A percentile compares a stretch with the other conserved stretches of the same genome.
Conservation (phyloP, 371 early-diverging fungal genomes). For the Mucor sp. region DNA sequence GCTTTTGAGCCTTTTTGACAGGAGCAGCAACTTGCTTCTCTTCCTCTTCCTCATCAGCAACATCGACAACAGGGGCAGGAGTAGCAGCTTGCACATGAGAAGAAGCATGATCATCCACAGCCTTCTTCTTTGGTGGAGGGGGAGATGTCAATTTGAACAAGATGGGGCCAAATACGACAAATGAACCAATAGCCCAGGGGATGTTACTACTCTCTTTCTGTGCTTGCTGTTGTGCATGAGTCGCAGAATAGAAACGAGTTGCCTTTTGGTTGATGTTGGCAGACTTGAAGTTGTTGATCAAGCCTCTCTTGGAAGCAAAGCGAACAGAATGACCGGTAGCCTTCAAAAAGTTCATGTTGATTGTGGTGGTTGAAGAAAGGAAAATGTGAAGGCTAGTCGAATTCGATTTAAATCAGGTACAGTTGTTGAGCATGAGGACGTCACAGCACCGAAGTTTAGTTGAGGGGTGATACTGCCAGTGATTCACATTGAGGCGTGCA, state of each 20-base stretch:
- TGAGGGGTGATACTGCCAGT: no score
- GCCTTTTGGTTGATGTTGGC: neutral
- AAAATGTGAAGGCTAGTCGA: neutral
- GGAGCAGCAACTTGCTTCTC: constrained; percentile 3
- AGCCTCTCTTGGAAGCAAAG: constrained; percentile 18
- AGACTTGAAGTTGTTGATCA: neutral
- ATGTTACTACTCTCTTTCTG: constrained; percentile 38
- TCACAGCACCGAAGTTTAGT: no score
- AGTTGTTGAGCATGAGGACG: neutral
- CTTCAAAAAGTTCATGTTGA: constrained; percentile 23
- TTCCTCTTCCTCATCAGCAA: constrained; percentile 13
- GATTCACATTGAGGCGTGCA: no score
- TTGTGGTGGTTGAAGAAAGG: neutral
- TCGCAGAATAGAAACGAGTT: constrained; percentile 9
- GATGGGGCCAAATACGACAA: constrained; percentile 60
- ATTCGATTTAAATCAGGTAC: neutral
- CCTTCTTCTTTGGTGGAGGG: constrained; percentile 49
- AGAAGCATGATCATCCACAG: neutral
- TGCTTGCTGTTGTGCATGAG: neutral
- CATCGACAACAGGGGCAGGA: constrained; percentile 11
- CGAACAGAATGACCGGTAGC: constrained; percentile 16
- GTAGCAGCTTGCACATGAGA: neutral
- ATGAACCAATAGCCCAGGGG: constrained; percentile 61
- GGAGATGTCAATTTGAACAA: constrained; percentile 64
- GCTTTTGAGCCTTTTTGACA: constrained; percentile 36